These are phyloP conservation scores for Funneliformis caledonium DNA, from an alignment of 371 early-diverging fungal genomes.

Conservation along the genomic window DNA sequence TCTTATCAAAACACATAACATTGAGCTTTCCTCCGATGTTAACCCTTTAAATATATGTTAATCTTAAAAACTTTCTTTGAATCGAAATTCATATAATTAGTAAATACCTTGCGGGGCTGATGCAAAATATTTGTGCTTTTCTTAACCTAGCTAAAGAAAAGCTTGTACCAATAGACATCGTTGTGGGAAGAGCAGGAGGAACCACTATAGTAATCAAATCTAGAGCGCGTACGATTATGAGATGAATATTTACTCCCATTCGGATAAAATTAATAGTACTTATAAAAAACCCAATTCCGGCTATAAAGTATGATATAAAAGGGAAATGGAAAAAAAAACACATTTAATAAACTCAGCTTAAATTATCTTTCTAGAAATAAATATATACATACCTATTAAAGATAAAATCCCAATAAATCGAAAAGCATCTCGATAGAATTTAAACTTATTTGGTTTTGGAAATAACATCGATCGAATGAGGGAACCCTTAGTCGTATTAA, in stretches of 20 bases:
- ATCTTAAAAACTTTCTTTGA: not conserved
- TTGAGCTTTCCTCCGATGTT: slow-evolving; percentile 97
- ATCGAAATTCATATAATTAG: not conserved
- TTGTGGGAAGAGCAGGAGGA: slow-evolving; percentile 96
- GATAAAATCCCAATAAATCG: slow-evolving; percentile 92
- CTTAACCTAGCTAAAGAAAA: slow-evolving; percentile 92
- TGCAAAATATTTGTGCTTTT: slow-evolving; percentile 89
- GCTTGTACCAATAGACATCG: slow-evolving; percentile 95
- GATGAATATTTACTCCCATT: slow-evolving; percentile 66
- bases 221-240: slow-evolving; percentile 85
- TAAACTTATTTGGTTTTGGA: slow-evolving; percentile 92
- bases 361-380: not conserved
- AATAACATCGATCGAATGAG: slow-evolving; percentile 95
- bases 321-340: not conserved
- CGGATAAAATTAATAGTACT: slow-evolving; percentile 88
- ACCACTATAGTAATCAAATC: slow-evolving; percentile 96
- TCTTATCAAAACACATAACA: slow-evolving; percentile 99
- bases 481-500: slow-evolving; percentile 96
- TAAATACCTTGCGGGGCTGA: slow-evolving; percentile 71
- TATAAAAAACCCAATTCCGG: slow-evolving; percentile 79
- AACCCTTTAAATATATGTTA: slow-evolving; percentile 60
- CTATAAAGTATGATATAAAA: slow-evolving; percentile 40
- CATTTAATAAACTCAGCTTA: not conserved
- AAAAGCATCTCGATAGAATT: slow-evolving; percentile 96
- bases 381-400: slow-evolving; percentile 59